phyloP scores from a whole-genome alignment of 1,139 yeast genomes.

The Debaryomyces subglobosus region DNA sequence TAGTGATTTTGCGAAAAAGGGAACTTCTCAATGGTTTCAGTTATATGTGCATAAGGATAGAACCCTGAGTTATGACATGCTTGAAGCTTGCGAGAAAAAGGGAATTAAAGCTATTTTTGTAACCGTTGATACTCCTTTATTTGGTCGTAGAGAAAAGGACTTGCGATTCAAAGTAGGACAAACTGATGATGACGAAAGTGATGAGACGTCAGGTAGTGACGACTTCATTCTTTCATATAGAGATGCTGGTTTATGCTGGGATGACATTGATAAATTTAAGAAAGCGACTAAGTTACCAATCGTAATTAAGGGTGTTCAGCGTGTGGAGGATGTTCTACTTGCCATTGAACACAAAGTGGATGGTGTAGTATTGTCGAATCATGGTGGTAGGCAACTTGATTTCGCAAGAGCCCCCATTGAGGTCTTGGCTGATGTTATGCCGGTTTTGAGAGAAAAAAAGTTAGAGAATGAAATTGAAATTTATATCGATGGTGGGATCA shows the following conservation, averaged over 20 bases:
- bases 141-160: conserved; percentile 32
- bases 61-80: conserved; percentile 19
- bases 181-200: conserved; percentile 14
- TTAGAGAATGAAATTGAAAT: conserved; percentile 44
- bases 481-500: conserved; percentile 58
- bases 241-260: conserved; percentile 21
- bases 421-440: conserved; percentile 50
- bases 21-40: conserved; percentile 43
- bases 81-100: conserved; percentile 23
- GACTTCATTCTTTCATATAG: conserved; percentile 14
- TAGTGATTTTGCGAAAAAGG: conserved; percentile 42
- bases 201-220: conserved; percentile 14
- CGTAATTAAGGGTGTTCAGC: conserved; percentile 54
- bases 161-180: conserved; percentile 19
- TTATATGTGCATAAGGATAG: conserved; percentile 48
- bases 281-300: conserved; percentile 33
- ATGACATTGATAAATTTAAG: conserved; percentile 23
- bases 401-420: conserved; percentile 52
- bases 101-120: conserved; percentile 31
- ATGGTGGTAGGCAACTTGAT: conserved; percentile 60
- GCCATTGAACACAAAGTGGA: conserved; percentile 51
- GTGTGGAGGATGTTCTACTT: conserved; percentile 51
- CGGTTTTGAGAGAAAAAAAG: conserved; percentile 36
- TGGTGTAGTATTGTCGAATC: conserved; percentile 57
- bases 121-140: conserved; percentile 29